A percentile compares a stretch with the other conserved stretches of the same genome.
These are phyloP conservation scores for Ceratocystis ficicola DNA, from an alignment of 2,329 filamentous ascomycete genomes.

Conservation along the genomic window DNA sequence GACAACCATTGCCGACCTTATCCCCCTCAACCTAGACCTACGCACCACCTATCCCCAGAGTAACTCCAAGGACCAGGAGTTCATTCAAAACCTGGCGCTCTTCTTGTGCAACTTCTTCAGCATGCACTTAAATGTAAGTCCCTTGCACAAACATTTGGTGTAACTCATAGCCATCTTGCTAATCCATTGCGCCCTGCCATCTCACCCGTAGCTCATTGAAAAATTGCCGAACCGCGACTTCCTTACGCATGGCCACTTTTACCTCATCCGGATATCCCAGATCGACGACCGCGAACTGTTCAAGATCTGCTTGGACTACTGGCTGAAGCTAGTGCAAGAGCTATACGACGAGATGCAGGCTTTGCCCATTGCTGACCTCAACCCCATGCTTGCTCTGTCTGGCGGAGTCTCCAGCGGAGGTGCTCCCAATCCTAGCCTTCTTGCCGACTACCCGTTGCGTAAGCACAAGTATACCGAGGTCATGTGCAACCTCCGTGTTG, in stretches of 20 bases:
- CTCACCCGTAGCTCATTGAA: constrained; percentile 61
- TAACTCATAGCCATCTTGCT: background rate
- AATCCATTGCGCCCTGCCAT: no score
- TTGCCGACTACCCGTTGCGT: constrained; percentile 81
- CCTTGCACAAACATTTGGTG: background rate
- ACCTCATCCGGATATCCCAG: constrained; percentile 94
- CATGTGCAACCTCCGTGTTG: constrained; percentile 80
- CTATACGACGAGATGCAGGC: constrained; percentile 98
- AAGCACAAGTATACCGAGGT: constrained; percentile 98
- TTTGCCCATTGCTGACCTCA: constrained; percentile 83
- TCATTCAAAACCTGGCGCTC: constrained; percentile 89
- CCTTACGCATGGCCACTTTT: constrained; percentile 91
- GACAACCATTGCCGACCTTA: constrained; percentile 83
- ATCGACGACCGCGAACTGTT: constrained; percentile 98
- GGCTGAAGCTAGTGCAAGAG: constrained; percentile 96
- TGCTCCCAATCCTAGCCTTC: constrained; percentile 69
- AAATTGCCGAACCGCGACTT: constrained; percentile 91
- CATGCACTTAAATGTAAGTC: constrained; percentile 67
- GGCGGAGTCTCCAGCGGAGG: constrained; percentile 64
- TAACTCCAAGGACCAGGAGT: constrained; percentile 89
- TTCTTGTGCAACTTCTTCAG: constrained; percentile 97
- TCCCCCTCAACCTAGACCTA: constrained; percentile 78
- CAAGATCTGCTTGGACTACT: constrained; percentile 98
- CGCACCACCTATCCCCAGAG: constrained; percentile 85
- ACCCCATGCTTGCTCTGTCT: constrained; percentile 68